phyloP scores from a whole-genome alignment of 495 filamentous ascomycete species.

The Usnea hakonensis region DNA sequence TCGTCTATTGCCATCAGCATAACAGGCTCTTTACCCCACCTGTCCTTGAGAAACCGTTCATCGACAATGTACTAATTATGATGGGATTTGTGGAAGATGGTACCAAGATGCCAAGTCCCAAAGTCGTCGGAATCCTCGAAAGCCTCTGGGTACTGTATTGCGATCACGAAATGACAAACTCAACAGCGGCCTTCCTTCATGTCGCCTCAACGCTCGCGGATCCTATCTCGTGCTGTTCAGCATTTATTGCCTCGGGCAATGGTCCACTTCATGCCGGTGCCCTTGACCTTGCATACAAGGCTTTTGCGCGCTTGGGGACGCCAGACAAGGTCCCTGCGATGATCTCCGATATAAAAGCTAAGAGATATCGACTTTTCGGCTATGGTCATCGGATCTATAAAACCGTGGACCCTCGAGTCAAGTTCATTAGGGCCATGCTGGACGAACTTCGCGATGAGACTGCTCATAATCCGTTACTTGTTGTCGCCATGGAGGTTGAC shows the following conservation, averaged over 20 bases:
- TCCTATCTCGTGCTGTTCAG: constrained; percentile 36
- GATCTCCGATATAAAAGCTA: constrained; percentile 41
- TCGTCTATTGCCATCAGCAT: constrained; percentile 33
- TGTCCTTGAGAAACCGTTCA: constrained; percentile 29
- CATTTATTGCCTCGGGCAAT: constrained; percentile 35
- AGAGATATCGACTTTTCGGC: constrained; percentile 43
- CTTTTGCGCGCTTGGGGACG: constrained; percentile 36
- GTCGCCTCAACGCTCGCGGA: constrained; percentile 43
- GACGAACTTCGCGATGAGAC: constrained; percentile 31
- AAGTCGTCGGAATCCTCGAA: constrained; percentile 31
- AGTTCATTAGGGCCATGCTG: constrained; percentile 35
- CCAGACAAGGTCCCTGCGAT: constrained; percentile 37
- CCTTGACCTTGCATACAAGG: constrained; percentile 41
- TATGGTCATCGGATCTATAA: constrained; percentile 50
- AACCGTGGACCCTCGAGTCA: constrained; percentile 40
- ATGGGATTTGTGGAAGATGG: constrained; percentile 33
- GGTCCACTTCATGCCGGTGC: constrained; percentile 47
- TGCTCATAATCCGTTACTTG: constrained; percentile 35
- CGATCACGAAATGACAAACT: constrained; percentile 46
- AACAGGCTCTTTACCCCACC: constrained; percentile 33
- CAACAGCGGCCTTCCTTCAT: constrained; percentile 43
- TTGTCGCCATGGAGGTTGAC: constrained; percentile 44
- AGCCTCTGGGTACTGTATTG: constrained; percentile 39
- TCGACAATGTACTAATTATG: constrained; percentile 38
- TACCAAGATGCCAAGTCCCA: constrained; percentile 30